phyloP scores from a whole-genome alignment of 768 basidiomycete genomes.

The Candolleomyces aberdarensis region DNA sequence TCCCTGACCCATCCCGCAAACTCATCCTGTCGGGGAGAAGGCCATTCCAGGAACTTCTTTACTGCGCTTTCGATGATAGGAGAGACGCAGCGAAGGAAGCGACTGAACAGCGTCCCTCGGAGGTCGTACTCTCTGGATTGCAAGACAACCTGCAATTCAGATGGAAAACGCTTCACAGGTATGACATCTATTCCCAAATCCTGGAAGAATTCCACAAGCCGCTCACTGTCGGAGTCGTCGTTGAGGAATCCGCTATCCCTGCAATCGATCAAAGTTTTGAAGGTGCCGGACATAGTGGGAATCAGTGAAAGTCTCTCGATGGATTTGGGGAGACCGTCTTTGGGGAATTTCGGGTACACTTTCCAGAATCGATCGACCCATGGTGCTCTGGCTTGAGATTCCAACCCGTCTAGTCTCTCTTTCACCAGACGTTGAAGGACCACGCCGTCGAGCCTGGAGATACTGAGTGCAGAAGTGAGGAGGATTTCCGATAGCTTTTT shows the following conservation, averaged over 20 bases:
- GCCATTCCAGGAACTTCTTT: not conserved
- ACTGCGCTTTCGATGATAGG: not conserved
- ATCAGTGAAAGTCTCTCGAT: constrained; percentile 30
- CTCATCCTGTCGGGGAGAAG: not conserved
- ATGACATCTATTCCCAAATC: constrained; percentile 7
- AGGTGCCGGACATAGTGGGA: constrained; percentile 22
- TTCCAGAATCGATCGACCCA: constrained; percentile 37
- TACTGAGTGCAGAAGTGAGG: not conserved
- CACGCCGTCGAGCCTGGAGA: not conserved
- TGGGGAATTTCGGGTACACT: constrained; percentile 5
- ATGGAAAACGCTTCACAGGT: constrained; percentile 13
- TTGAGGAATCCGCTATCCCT: constrained; percentile 21
- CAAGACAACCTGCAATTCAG: constrained; percentile 5
- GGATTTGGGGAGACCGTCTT: constrained; percentile 9
- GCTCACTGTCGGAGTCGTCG: constrained; percentile 7
- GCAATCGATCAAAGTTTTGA: constrained; percentile 30
- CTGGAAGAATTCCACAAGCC: constrained; percentile 27
- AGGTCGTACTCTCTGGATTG: not conserved
- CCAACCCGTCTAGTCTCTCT: not conserved
- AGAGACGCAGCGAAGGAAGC: not conserved
- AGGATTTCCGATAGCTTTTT: not conserved
- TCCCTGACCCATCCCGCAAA: not conserved
- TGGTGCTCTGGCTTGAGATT: not conserved
- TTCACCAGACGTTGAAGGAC: not conserved
- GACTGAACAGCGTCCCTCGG: not conserved